These are phyloP conservation scores for Thraustochytrium striatum DNA, from an alignment of 352 stramenopile species.

Conservation along the genomic window DNA sequence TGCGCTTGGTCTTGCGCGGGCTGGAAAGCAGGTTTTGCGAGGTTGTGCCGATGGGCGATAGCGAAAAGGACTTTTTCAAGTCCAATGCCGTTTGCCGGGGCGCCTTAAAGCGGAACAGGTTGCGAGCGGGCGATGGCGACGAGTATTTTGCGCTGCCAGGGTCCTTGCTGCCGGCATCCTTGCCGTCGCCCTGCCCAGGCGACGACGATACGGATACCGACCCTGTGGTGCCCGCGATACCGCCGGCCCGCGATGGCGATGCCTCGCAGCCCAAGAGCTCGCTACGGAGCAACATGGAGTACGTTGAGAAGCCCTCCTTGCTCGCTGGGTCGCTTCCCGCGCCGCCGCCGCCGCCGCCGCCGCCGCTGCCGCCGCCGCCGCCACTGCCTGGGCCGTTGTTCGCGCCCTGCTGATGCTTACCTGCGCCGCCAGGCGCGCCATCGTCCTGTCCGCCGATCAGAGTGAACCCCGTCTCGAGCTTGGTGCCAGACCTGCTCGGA, in stretches of 20 bases:
- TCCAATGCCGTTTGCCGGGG: slow-evolving; percentile 34
- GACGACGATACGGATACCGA: neutral
- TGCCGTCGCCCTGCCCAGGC: neutral
- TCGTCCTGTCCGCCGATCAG: slow-evolving; percentile 40
- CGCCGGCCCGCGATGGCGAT: neutral
- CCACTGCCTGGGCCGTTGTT: neutral
- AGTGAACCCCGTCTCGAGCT: slow-evolving; percentile 69
- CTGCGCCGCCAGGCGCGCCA: neutral
- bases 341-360: neutral
- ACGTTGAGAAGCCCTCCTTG: slow-evolving; percentile 44
- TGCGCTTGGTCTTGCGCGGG: slow-evolving; percentile 37
- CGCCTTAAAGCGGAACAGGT: slow-evolving; percentile 41
- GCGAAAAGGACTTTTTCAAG: slow-evolving; percentile 43
- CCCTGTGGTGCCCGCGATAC: neutral
- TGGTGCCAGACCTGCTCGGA: slow-evolving; percentile 66
- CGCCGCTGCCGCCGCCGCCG: neutral
- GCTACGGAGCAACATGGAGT: slow-evolving; percentile 42
- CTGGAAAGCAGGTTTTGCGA: slow-evolving; percentile 10
- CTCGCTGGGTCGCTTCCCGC: neutral
- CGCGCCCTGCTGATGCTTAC: too few relatives aligned
- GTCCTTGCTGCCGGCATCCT: neutral
- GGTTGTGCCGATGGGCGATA: slow-evolving; percentile 29
- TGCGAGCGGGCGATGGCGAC: neutral
- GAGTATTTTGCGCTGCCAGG: neutral
- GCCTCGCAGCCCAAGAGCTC: slow-evolving; percentile 15